Evolutionary conservation across 352 stramenopile species (phyloP).

Genomic region (Pythium grandisporangium): DNA sequence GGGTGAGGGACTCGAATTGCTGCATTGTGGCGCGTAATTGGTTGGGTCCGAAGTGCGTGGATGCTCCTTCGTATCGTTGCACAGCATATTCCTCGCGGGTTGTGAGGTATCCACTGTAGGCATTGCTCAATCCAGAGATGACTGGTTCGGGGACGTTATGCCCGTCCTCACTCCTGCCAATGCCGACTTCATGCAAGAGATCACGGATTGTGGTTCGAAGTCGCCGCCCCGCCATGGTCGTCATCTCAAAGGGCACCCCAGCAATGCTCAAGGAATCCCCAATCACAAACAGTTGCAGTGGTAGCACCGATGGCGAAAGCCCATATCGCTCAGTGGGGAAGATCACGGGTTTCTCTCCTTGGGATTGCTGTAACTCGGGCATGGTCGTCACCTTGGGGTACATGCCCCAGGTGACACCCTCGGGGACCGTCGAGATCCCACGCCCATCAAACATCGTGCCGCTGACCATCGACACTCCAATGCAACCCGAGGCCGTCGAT

Average conservation of each 20-base stretch:
- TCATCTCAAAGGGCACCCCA: slow-evolving; percentile 75
- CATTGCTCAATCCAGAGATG: slow-evolving; percentile 71
- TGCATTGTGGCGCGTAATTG: slow-evolving; percentile 72
- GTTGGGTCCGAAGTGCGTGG: slow-evolving; percentile 83
- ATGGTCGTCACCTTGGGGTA: slow-evolving; percentile 72
- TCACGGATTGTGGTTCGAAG: slow-evolving; percentile 31
- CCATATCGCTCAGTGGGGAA: slow-evolving; percentile 71
- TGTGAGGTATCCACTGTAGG: slow-evolving; percentile 80
- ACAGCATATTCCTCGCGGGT: slow-evolving; percentile 81
- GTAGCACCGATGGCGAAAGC: slow-evolving; percentile 59
- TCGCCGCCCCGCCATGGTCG: slow-evolving; percentile 74
- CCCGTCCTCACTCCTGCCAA: too few species aligned
- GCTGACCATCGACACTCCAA: slow-evolving; percentile 80
- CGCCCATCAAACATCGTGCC: slow-evolving; percentile 70
- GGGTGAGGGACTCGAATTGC: slow-evolving; percentile 62
- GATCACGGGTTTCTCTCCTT: slow-evolving; percentile 75
- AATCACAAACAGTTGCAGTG: slow-evolving; percentile 63
- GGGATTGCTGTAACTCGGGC: slow-evolving; percentile 51
- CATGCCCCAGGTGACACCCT: slow-evolving; percentile 57
- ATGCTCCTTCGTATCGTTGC: slow-evolving; percentile 86
- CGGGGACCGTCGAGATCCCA: slow-evolving; percentile 43
- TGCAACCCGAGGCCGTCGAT: slow-evolving; percentile 68
- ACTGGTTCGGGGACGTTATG: slow-evolving; percentile 31
- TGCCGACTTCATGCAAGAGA: slow-evolving; percentile 14
- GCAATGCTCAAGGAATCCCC: slow-evolving; percentile 47